Evolutionary conservation across 73 alveolate genomes (phyloP).

Genomic region (Paramecium biaurelia): DNA sequence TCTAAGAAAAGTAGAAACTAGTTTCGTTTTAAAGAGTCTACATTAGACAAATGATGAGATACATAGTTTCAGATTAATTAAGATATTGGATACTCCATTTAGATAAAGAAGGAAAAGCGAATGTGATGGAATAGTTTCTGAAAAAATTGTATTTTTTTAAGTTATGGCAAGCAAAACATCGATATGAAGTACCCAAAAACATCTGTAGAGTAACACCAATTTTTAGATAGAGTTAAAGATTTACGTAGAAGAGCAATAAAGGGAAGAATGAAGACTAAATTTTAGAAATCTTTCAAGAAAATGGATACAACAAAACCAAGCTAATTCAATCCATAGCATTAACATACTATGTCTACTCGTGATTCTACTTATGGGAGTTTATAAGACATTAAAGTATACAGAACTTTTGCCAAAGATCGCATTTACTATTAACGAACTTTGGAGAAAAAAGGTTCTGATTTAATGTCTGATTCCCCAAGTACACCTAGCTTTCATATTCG

Average conservation of each 20-base stretch:
- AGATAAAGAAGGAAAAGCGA: not conserved
- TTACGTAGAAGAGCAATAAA: not conserved
- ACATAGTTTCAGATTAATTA: not conserved
- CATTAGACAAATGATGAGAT: not conserved
- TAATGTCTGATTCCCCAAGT: not conserved
- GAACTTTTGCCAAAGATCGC: not conserved
- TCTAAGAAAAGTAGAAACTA: not conserved
- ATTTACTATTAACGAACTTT: slow-evolving; percentile 3
- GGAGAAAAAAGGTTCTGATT: not conserved
- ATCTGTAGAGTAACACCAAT: not conserved
- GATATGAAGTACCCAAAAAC: slow-evolving; percentile 19
- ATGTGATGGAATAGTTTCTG: not conserved
- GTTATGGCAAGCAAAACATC: not conserved
- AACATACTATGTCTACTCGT: not conserved
- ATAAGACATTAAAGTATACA: not conserved
- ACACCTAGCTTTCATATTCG: not conserved
- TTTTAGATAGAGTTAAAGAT: not conserved
- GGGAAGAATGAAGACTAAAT: slow-evolving; percentile 3
- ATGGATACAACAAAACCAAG: not conserved
- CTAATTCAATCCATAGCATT: not conserved
- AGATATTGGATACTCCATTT: not conserved
- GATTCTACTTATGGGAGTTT: not conserved
- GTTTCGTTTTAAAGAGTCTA: not conserved
- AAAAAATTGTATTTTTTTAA: not conserved
- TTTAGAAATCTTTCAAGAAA: slow-evolving; percentile 4